These are phyloP conservation scores for Albatrellus ellisii DNA, from an alignment of 768 basidiomycete species.

Conservation along the genomic window DNA sequence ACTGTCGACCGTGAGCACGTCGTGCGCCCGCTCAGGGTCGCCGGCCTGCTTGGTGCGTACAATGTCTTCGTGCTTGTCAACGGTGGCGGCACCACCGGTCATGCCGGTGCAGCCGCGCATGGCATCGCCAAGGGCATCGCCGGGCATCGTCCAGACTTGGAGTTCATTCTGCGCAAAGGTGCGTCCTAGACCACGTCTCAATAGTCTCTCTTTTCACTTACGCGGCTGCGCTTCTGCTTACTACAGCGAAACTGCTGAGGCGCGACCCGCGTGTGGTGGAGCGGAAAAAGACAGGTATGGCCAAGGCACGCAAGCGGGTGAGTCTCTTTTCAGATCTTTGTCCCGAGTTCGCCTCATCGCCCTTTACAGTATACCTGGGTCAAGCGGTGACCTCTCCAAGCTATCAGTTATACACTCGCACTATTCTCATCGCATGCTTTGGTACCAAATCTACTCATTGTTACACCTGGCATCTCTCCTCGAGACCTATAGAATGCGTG, in stretches of 20 bases:
- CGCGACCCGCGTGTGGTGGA: slow-evolving; percentile 98
- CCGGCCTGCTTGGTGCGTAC: slow-evolving; percentile 76
- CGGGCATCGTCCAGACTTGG: slow-evolving; percentile 55
- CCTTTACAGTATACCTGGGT: slow-evolving; percentile 76
- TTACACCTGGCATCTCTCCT: too few relatives aligned
- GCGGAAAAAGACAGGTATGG: slow-evolving; percentile 88
- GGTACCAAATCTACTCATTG: too few relatives aligned
- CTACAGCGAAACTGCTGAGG: slow-evolving; percentile 66
- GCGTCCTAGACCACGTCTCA: slow-evolving; percentile 15
- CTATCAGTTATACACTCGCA: too few relatives aligned
- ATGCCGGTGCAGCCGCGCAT: slow-evolving; percentile 76
- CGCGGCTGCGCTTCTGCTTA: slow-evolving; percentile 4
- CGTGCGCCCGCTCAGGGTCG: slow-evolving; percentile 72
- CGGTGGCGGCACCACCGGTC: slow-evolving; percentile 86
- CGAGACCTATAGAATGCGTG: too few relatives aligned
- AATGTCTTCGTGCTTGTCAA: slow-evolving; percentile 49
- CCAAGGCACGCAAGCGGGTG: slow-evolving; percentile 88
- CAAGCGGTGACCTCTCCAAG: slow-evolving; percentile 76
- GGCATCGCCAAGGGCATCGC: slow-evolving; percentile 67
- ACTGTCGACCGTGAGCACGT: slow-evolving; percentile 70
- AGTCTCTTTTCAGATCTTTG: slow-evolving; percentile 21
- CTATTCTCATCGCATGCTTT: too few relatives aligned
- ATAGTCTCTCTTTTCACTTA: too few relatives aligned
- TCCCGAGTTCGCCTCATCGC: slow-evolving; percentile 9
- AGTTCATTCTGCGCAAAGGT: slow-evolving; percentile 63